Conservation (phyloP, 2,329 filamentous ascomycete species). For the Albophoma yamanashiensis region DNA sequence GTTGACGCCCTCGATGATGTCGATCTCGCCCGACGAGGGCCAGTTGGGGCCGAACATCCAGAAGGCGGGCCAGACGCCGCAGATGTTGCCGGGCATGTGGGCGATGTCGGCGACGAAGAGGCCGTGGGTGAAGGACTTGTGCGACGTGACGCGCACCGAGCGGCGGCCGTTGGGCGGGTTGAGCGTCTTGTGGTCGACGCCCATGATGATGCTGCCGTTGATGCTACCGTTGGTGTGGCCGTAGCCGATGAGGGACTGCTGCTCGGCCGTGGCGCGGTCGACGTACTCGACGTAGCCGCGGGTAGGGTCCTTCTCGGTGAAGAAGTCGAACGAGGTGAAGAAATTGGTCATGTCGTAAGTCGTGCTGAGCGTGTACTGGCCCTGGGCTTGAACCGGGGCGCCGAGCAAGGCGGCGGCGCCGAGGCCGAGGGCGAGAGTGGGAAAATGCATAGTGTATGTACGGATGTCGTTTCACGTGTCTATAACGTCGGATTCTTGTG, state of each 20-base stretch:
- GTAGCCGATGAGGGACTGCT: slow-evolving; percentile 46
- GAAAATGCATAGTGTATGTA: slow-evolving; percentile 10
- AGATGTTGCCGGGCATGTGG: slow-evolving; percentile 64
- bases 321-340: slow-evolving; percentile 46
- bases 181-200: slow-evolving; percentile 52
- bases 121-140: slow-evolving; percentile 54
- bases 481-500: not conserved
- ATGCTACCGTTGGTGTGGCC: slow-evolving; percentile 8
- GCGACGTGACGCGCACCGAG: slow-evolving; percentile 61
- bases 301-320: slow-evolving; percentile 54
- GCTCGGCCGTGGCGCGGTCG: slow-evolving; percentile 44
- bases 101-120: slow-evolving; percentile 63
- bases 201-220: slow-evolving; percentile 51
- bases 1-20: slow-evolving; percentile 73
- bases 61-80: slow-evolving; percentile 69
- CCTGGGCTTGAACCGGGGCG: slow-evolving; percentile 10
- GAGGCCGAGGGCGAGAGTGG: slow-evolving; percentile 10
- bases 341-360: slow-evolving; percentile 43
- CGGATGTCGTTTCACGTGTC: not conserved
- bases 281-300: slow-evolving; percentile 65
- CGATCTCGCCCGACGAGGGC: slow-evolving; percentile 64
- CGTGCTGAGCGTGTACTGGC: slow-evolving; percentile 34
- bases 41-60: slow-evolving; percentile 59
- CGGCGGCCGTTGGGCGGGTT: slow-evolving; percentile 49
- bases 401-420: slow-evolving; percentile 18